phyloP scores from a whole-genome alignment of 2,329 filamentous ascomycete genomes.

The Xylaria sp. region DNA sequence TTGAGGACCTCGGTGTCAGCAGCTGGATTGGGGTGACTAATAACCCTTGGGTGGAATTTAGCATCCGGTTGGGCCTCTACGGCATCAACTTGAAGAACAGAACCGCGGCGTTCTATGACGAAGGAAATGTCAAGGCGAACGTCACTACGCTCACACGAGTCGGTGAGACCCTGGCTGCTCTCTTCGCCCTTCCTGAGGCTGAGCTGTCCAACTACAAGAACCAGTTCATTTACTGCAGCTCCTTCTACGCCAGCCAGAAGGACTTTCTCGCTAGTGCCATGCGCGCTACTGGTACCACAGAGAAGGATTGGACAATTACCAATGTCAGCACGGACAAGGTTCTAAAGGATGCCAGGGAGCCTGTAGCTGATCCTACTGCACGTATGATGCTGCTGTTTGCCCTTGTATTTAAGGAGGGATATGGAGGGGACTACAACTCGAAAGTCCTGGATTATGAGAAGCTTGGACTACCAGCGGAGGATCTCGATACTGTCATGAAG shows the following conservation, averaged over 20 bases:
- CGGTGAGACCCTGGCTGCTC: constrained; percentile 51
- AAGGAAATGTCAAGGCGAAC: constrained; percentile 47
- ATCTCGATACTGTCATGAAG: constrained; percentile 47
- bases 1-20: constrained; percentile 48
- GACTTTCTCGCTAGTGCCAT: constrained; percentile 52
- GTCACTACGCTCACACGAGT: constrained; percentile 49
- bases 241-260: constrained; percentile 51
- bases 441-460: constrained; percentile 46
- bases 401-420: constrained; percentile 47
- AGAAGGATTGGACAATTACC: constrained; percentile 47
- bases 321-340: constrained; percentile 40
- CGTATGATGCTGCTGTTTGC: constrained; percentile 43
- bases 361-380: constrained; percentile 34
- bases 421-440: constrained; percentile 49
- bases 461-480: constrained; percentile 47
- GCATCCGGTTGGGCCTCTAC: constrained; percentile 45
- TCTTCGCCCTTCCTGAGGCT: constrained; percentile 51
- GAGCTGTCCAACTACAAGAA: constrained; percentile 49
- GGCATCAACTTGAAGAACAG: constrained; percentile 49
- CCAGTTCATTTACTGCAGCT: constrained; percentile 50
- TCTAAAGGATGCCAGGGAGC: constrained; percentile 30
- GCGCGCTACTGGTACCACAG: constrained; percentile 48
- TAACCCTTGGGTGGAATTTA: constrained; percentile 52
- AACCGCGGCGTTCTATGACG: constrained; percentile 48
- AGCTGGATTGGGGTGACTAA: constrained; percentile 50